Base-by-base conservation (phyloP, 2,329 filamentous ascomycete species). In the Calonectria montana region DNA sequence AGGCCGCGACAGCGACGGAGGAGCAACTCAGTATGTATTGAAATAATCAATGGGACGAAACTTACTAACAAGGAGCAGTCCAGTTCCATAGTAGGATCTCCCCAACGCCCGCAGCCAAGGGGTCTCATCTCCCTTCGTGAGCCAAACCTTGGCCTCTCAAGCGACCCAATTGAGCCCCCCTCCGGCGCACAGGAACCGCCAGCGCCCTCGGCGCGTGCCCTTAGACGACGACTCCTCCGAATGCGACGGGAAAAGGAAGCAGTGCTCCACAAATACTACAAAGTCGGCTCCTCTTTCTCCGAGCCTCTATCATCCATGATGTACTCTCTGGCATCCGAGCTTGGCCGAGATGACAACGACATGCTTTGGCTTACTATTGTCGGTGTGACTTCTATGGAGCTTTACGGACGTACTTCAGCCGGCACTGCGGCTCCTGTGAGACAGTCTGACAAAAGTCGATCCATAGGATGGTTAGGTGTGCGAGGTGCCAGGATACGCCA, bases 321-420 rank as follows among this genome's bases (percentile, higher is more conserved):
- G 80, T 99, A 98, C 83, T 97, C 95, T 0, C 88, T 99, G 16
- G 97, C 96, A 1, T 98, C 96, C 1, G 97, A 98, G 80, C 90
- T 99, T 8, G 97, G 97, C 73, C 93, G 96, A 65, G 97, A 98
- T 87, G 96, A 98, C 82, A 99, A 98, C 79, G 96, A 99, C 79
- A 88, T 98, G 25, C 88, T 99, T 16, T 99, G 97, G 97, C 89
- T 98, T 70, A 92, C 95, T 7, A 98, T 98, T 79, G 94, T 99
- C 29, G 97, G 97, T 7, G 94, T 98, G 41, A 95, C 94, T n/a
- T 97, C 95, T 18, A 92, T 97, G 84, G 96, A 98, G 81, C 89
- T 98, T 1, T 97, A 97, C 76, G 96, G 96, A 18, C 92, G 94
- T 68, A 96, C 94, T 23, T 94, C 94, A 53, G 93, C 94, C 15